Percentiles rank a stretch among this genome's conserved stretches.
These are phyloP conservation scores for Lolium perenne DNA, from an alignment of 176 grass and related monocot genomes.

Conservation along the genomic window DNA sequence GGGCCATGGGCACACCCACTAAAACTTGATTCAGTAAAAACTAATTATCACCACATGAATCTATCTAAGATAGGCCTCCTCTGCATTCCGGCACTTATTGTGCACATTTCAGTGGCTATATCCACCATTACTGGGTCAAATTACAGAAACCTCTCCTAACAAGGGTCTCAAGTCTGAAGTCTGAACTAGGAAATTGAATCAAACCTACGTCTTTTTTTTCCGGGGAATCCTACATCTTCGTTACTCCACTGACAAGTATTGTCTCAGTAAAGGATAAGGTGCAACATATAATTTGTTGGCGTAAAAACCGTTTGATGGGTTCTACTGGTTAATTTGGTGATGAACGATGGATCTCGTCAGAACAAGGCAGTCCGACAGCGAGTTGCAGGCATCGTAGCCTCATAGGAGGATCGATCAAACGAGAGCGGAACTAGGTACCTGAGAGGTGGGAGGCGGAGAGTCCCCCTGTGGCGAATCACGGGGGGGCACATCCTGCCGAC, in stretches of 20 bases:
- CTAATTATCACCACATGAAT: too few species aligned
- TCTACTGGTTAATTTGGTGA: not conserved
- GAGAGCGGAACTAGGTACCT: slow-evolving; percentile 10
- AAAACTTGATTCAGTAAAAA: too few species aligned
- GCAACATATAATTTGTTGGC: not conserved
- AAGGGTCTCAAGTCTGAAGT: not conserved
- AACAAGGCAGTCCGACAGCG: not conserved
- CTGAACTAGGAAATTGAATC: slow-evolving; percentile 3
- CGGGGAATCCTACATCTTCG: not conserved
- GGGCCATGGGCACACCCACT: not conserved
- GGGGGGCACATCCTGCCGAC: not conserved
- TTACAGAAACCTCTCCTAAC: not conserved
- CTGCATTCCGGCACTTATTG: not conserved
- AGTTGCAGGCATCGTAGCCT: slow-evolving; percentile 2
- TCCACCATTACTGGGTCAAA: slow-evolving; percentile 1
- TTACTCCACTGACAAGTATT: not conserved
- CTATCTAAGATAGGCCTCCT: not conserved
- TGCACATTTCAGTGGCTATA: not conserved
- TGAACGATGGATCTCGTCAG: not conserved
- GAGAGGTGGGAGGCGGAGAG: too few species aligned
- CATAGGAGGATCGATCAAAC: slow-evolving; percentile 3
- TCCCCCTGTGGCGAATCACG: not conserved
- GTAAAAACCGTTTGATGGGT: not conserved
- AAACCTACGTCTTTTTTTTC: not conserved
- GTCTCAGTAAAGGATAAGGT: not conserved